Conservation (phyloP, 2,329 filamentous ascomycete genomes). For the Trichoderma sp. region DNA sequence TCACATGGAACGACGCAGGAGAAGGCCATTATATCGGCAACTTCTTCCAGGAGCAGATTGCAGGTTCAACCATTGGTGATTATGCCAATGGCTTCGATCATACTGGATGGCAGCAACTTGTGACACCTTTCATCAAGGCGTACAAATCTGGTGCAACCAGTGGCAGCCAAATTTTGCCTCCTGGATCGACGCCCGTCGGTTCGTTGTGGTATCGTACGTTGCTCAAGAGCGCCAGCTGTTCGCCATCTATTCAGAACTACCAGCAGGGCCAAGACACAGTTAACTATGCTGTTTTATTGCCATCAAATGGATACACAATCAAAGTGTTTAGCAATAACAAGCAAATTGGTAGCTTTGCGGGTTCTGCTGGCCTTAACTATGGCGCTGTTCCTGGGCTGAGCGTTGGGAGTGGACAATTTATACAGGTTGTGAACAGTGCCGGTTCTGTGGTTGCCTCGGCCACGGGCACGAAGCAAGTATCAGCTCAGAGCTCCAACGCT, state of each 20-base stretch:
- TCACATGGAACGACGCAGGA: slow-evolving; percentile 8
- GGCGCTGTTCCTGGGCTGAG: not conserved
- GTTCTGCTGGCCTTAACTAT: not conserved
- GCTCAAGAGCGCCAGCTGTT: slow-evolving; percentile 6
- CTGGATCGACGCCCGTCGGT: not conserved
- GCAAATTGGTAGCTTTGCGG: not conserved
- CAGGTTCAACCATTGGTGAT: not conserved
- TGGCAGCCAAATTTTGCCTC: slow-evolving; percentile 7
- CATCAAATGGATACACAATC: not conserved
- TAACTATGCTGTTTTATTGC: slow-evolving; percentile 3
- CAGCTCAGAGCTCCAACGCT: not conserved
- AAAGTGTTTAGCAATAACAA: slow-evolving; percentile 1
- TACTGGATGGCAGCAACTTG: slow-evolving; percentile 14
- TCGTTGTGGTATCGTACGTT: slow-evolving; percentile 9
- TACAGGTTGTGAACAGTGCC: slow-evolving; percentile 6
- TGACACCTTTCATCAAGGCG: slow-evolving; percentile 7
- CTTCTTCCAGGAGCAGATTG: slow-evolving; percentile 13
- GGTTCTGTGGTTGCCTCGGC: slow-evolving; percentile 6
- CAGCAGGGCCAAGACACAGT: slow-evolving; percentile 8
- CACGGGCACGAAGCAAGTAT: slow-evolving; percentile 10
- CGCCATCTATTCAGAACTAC: not conserved
- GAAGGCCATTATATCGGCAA: slow-evolving; percentile 12
- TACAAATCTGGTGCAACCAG: not conserved
- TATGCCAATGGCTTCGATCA: slow-evolving; percentile 9
- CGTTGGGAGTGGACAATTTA: not conserved